Conservation (phyloP, 2,329 filamentous ascomycete species). For the Mycosphaerelloides madeirae region DNA sequence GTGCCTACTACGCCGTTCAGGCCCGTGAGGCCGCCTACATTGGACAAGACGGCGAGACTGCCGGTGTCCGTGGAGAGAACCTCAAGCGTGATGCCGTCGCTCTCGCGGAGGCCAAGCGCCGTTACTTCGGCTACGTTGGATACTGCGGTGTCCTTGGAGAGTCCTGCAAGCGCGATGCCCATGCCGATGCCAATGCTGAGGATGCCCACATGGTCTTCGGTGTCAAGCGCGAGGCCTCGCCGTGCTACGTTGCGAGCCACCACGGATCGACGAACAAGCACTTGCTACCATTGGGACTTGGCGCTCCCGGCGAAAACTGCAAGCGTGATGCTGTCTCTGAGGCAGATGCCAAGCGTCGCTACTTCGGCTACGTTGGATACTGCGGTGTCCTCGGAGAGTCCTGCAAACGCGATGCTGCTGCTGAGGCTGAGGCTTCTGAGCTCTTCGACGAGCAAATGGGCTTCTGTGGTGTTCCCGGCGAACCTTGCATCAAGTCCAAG, state of each 20-base stretch:
- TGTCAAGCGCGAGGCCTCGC: neutral
- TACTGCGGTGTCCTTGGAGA: conserved; percentile 1
- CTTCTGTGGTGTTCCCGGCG: conserved; percentile 33
- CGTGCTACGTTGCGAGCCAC: no score
- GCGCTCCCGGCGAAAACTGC: conserved; percentile 34
- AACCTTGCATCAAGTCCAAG: conserved; percentile 31
- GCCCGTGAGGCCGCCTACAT: conserved; percentile 20
- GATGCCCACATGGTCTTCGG: conserved; percentile 16
- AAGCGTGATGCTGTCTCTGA: conserved; percentile 27
- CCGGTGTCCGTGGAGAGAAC: no score
- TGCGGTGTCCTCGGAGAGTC: conserved; percentile 1
- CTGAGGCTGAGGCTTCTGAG: conserved; percentile 29
- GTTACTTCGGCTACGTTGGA: neutral
- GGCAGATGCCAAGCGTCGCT: conserved; percentile 5
- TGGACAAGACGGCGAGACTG: neutral
- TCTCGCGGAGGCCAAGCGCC: no score
- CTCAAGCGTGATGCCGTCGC: no score
- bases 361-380: neutral
- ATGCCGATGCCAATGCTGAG: conserved; percentile 29
- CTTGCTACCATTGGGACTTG: conserved; percentile 29
- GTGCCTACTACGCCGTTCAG: conserved; percentile 11
- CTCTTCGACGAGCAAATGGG: conserved; percentile 1
- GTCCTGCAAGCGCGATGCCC: conserved; percentile 11
- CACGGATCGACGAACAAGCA: neutral
- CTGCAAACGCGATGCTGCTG: conserved; percentile 10